These are phyloP conservation scores for Brassica hybrid DNA, from an alignment of 441 rosid genomes.

Conservation along the genomic window DNA sequence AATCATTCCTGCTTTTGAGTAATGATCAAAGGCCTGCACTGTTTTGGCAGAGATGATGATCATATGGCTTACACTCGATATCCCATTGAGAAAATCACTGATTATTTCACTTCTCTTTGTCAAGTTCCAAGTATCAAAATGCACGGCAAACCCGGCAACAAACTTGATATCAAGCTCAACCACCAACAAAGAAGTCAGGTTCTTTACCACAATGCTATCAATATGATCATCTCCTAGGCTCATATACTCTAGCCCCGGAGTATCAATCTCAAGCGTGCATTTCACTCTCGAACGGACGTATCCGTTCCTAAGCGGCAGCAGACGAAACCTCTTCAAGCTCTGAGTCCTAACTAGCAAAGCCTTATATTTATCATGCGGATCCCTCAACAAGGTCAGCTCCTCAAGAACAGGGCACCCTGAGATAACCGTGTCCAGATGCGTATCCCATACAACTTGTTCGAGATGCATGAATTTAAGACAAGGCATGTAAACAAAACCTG, in stretches of 20 bases:
- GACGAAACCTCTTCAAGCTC: constrained; percentile 15
- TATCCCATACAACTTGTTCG: too few species aligned
- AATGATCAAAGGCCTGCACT: constrained; percentile 5
- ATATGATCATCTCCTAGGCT: background rate
- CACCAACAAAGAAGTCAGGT: background rate
- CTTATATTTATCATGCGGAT: background rate
- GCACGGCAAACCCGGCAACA: too few species aligned
- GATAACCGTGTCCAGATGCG: too few species aligned
- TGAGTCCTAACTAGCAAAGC: background rate
- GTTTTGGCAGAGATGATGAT: too few species aligned
- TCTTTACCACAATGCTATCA: too few species aligned
- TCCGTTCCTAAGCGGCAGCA: background rate
- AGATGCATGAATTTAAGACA: too few species aligned
- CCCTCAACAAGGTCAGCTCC: too few species aligned
- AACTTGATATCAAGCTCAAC: constrained; percentile 6
- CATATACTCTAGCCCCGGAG: constrained; percentile 11
- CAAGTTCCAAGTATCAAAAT: background rate
- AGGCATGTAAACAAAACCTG: too few species aligned
- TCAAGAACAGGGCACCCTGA: too few species aligned
- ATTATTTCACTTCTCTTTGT: background rate
- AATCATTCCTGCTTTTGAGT: background rate
- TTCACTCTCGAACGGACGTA: background rate
- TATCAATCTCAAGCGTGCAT: constrained; percentile 1
- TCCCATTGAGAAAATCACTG: constrained; percentile 1
- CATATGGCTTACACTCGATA: background rate